Evolutionary conservation across 2,329 filamentous ascomycete species (phyloP).

Genomic region (Ustulina deusta): DNA sequence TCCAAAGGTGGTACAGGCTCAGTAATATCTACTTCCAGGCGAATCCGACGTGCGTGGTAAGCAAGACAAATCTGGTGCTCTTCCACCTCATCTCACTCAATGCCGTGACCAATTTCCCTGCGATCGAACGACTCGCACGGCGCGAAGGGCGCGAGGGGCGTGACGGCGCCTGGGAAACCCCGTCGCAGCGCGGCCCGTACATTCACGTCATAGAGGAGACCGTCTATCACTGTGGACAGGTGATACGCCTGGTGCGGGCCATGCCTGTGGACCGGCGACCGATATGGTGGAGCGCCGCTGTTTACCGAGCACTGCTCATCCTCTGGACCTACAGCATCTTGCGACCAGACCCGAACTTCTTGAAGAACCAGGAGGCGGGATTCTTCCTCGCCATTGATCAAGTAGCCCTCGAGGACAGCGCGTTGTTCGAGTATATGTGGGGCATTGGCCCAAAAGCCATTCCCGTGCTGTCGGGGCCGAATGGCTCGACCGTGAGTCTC

Average conservation of each 20-base stretch:
- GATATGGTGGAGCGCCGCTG: constrained; percentile 76
- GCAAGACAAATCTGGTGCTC: constrained; percentile 73
- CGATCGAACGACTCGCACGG: constrained; percentile 74
- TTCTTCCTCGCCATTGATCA: constrained; percentile 55
- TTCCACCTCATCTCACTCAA: constrained; percentile 79
- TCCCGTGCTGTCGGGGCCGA: constrained; percentile 52
- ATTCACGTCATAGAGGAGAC: constrained; percentile 73
- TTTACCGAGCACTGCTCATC: constrained; percentile 74
- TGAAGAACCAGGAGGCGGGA: constrained; percentile 44
- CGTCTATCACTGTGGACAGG: constrained; percentile 75
- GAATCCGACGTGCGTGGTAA: constrained; percentile 69
- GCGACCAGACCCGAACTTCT: constrained; percentile 59
- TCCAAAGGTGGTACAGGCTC: constrained; percentile 77
- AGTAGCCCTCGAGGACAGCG: constrained; percentile 55
- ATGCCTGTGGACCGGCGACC: constrained; percentile 72
- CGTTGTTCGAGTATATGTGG: constrained; percentile 56
- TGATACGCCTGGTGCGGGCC: constrained; percentile 69
- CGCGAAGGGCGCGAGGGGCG: constrained; percentile 68
- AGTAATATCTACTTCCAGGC: constrained; percentile 66
- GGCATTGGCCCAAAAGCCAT: constrained; percentile 54
- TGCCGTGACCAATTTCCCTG: constrained; percentile 73
- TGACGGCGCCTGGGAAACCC: constrained; percentile 60
- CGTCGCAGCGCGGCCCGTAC: constrained; percentile 70
- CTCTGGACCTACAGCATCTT: constrained; percentile 72
- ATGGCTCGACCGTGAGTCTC: constrained; percentile 53